Evolutionary conservation across 176 grass and related monocot species (phyloP).

Genomic region (Alloteropsis semialata): DNA sequence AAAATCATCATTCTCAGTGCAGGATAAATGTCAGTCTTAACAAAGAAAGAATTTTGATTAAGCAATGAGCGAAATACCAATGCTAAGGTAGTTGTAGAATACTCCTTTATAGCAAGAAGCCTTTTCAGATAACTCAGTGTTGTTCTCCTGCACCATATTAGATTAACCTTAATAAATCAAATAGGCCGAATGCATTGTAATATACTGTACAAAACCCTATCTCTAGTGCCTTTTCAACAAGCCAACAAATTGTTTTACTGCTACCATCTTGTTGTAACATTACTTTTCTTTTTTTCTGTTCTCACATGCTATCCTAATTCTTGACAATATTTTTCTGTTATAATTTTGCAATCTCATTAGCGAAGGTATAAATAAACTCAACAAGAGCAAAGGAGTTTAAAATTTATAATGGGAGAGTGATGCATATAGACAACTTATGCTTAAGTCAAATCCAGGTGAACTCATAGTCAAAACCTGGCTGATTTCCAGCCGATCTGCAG

Average conservation of each 20-base stretch:
- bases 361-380: not conserved
- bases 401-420: not conserved
- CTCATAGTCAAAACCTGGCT: conserved; percentile 36
- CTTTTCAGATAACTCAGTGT: conserved; percentile 63
- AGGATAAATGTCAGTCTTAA: conserved; percentile 3
- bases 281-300: not conserved
- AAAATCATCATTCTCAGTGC: not conserved
- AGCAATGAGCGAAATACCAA: conserved; percentile 60
- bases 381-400: not conserved
- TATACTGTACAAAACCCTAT: not conserved
- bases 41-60: conserved; percentile 8
- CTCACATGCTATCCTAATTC: not conserved
- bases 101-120: conserved; percentile 87
- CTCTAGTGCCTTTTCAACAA: not conserved
- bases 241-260: not conserved
- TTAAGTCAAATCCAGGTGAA: conserved; percentile 2
- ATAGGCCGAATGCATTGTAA: not conserved
- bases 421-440: not conserved
- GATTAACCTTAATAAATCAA: not conserved
- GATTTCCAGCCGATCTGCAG: conserved; percentile 33
- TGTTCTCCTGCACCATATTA: conserved; percentile 62
- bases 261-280: not conserved
- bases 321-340: not conserved
- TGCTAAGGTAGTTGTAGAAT: conserved; percentile 99
- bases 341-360: not conserved